phyloP scores from a whole-genome alignment of 352 stramenopile genomes.

The Pythium apleroticum region DNA sequence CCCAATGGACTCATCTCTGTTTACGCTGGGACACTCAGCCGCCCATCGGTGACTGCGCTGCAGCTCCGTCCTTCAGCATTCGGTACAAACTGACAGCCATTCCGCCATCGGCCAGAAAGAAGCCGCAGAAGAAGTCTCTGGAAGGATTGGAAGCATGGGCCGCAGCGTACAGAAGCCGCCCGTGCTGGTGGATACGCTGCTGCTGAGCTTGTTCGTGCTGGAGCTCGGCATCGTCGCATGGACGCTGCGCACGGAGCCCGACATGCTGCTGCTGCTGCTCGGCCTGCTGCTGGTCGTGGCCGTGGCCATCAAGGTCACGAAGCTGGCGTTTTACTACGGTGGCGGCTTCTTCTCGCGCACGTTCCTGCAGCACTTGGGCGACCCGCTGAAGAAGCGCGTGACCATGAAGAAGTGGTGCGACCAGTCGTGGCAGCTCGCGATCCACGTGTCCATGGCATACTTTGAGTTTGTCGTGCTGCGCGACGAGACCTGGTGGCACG shows the following conservation, averaged over 20 bases:
- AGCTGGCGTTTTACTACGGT: constrained; percentile 56
- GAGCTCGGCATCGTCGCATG: constrained; percentile 63
- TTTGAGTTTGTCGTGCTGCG: constrained; percentile 81
- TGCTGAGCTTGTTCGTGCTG: constrained; percentile 54
- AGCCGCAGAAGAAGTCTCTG: constrained; percentile 15
- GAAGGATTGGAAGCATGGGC: constrained; percentile 38
- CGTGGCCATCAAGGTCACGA: constrained; percentile 69
- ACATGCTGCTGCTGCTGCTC: constrained; percentile 72
- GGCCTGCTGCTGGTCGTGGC: constrained; percentile 65
- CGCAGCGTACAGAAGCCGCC: constrained; percentile 70
- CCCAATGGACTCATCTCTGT: constrained; percentile 1
- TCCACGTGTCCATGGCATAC: constrained; percentile 83
- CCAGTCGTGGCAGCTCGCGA: constrained; percentile 86
- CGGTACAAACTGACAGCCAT: constrained; percentile 8
- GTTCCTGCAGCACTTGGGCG: constrained; percentile 75
- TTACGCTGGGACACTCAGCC: constrained; percentile 1
- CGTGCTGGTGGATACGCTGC: constrained; percentile 58
- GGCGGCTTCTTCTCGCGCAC: constrained; percentile 76
- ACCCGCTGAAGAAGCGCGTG: constrained; percentile 78
- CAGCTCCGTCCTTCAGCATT: too few species aligned
- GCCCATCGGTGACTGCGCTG: neutral
- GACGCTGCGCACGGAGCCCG: constrained; percentile 64
- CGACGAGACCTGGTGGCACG: constrained; percentile 85
- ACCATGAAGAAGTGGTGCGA: constrained; percentile 90
- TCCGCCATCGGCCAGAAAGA: constrained; percentile 13